Base-by-base conservation (phyloP, 2,329 filamentous ascomycete genomes). In the Cytospora piceae region DNA sequence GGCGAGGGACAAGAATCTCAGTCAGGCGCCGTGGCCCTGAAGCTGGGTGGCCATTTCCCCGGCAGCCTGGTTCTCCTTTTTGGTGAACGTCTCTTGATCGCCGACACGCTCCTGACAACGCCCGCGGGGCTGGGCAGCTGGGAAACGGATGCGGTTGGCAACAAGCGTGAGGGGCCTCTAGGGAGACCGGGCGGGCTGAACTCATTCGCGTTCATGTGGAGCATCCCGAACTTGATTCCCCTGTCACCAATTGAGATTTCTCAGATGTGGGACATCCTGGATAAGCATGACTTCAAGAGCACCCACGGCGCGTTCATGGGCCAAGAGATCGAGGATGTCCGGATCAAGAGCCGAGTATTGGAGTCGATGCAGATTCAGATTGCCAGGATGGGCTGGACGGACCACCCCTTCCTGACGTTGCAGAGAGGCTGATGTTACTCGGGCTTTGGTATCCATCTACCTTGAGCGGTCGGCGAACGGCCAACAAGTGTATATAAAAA, bases 311-410 rank as follows among this genome's bases (percentile, higher is more conserved):
- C 85, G 0, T 92, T 94, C 68, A 71, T 81, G 2, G 86, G 85
- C 0, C 81, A 83, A 72, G 89, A 93, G 70, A 85, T 93, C 3
- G 78, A 82, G 65, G 80, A 80, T 68, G 70, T 72, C 6, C 77
- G 82, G 68, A 79, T 92, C 62, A 93, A 90, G 79, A 73, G 74
- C 66, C 83, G 90, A 69, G 82, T 94, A 31, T 72, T 93, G 72
- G 86, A 92, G 67, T 94, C 91, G 74, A 92, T 92, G 83, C 86
- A 92, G 79, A 90, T 92, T 24, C 90, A 93, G 73, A 80, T 89
- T 2, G 79, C 73, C 69, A 79, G 76, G 27, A 83, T 82, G 72
- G 85, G 85, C 0, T 78, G 83, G 70, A 73, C 65, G 8, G 71
- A 73, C 3, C 81, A 83, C 58, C 73, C 73, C 0, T 72, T 86